Evolutionary conservation across 2,329 filamentous ascomycete genomes (phyloP), one percentile per base, ranked within the genome.

Genomic region (Leptosphaerulina australis): DNA sequence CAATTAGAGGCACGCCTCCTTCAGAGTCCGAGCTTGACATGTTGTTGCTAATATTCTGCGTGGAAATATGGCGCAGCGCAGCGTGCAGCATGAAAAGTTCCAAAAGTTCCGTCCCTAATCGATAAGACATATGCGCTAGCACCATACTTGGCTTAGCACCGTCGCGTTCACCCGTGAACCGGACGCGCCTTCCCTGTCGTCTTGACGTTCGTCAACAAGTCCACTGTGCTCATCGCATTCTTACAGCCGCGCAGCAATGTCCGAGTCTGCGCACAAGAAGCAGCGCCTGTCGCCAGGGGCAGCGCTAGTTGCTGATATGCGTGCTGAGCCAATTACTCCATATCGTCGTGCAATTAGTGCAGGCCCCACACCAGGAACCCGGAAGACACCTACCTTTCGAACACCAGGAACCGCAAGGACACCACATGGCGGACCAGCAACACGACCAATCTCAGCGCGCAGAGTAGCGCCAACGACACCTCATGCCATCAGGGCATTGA

Each of bases 401-500:
- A 74, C 72, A 20, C 72, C 72, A 34, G 68, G 65, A 17, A 70
- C 71, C 4, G 35, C 56, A 34, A 60, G 66, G 37, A 74, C 72
- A 39, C 72, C 72, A 17, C 64, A 67, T 44, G 62, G 66, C 14
- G 65, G 65, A 12, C 61, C 65, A 34, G 66, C 64, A 35, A 67
- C 67, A 33, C 64, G 71, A 10, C 66, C 69, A 28, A 57, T 70
- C 20, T 64, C 70, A 21, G 58, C 67, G 12, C 64, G 72, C 44
- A 62, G 71, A 35, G 68, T 59, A 14, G 76, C 76, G 12, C 81
- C 81, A 7, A 77, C 79, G 4, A 83, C 81, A 12, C 81, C 81
- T 0, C 78, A 83, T 72, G 80, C 79, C 20, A 75, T 83, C 47
- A 75, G 79, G 31, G 81, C 81, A 8, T 71, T 82, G 21, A 77